phyloP scores from a whole-genome alignment of 129 eudicot species.

The sunflower (Helianthus annuus) region DNA sequence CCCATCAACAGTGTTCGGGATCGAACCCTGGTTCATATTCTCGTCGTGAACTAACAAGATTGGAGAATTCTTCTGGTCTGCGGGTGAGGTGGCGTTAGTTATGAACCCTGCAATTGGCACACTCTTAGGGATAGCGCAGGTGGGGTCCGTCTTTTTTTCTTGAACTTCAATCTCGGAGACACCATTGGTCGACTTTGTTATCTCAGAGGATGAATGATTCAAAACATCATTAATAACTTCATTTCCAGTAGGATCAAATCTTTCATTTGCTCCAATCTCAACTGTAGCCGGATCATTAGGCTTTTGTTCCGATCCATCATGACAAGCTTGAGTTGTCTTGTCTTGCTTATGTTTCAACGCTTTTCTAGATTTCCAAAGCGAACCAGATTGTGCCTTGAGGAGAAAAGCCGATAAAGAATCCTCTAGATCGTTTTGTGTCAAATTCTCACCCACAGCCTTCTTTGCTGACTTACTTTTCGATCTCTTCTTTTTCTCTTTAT shows the following conservation, averaged over 20 bases:
- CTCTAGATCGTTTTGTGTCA: slow-evolving; percentile 34
- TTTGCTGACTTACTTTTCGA: slow-evolving; percentile 33
- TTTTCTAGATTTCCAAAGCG: slow-evolving; percentile 45
- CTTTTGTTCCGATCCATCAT: slow-evolving; percentile 34
- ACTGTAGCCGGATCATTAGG: slow-evolving; percentile 16
- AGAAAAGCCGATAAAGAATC: slow-evolving; percentile 71
- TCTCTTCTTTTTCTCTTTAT: slow-evolving; percentile 39
- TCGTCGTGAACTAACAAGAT: slow-evolving; percentile 7
- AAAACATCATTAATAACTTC: slow-evolving; percentile 22
- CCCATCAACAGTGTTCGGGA: slow-evolving; percentile 18
- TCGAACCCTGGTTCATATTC: slow-evolving; percentile 15
- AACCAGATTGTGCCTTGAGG: slow-evolving; percentile 63
- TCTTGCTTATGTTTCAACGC: slow-evolving; percentile 34
- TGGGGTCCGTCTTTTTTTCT: slow-evolving; percentile 23
- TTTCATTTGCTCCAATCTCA: slow-evolving; percentile 27
- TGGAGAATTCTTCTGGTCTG: slow-evolving; percentile 25
- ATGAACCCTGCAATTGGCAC: slow-evolving; percentile 9
- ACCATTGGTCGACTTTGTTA: slow-evolving; percentile 29
- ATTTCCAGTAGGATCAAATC: slow-evolving; percentile 23
- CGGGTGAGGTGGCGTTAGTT: slow-evolving; percentile 1
- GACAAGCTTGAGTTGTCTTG: slow-evolving; percentile 30
- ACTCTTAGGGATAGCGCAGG: slow-evolving; percentile 6
- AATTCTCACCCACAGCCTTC: slow-evolving; percentile 23
- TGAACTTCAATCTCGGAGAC: slow-evolving; percentile 24
- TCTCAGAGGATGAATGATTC: slow-evolving; percentile 12